Evolutionary conservation across 2,329 filamentous ascomycete genomes (phyloP).

Genomic region (Chaetomiaceae sp.): DNA sequence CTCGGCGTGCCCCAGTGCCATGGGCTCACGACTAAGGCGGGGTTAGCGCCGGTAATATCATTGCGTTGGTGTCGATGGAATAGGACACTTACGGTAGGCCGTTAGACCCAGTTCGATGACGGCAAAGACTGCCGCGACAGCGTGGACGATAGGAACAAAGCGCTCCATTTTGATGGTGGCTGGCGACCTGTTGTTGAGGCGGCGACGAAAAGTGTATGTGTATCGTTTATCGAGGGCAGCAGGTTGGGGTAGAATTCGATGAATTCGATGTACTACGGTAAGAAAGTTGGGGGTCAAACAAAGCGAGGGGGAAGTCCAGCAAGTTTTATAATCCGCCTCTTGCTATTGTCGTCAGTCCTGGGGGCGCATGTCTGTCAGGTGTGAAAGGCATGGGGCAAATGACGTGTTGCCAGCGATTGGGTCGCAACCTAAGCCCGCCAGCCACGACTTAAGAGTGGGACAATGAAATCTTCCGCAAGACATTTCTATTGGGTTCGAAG

Average conservation of each 20-base stretch:
- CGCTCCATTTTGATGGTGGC: conserved; percentile 43
- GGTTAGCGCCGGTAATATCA: conserved; percentile 2
- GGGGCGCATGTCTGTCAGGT: not conserved
- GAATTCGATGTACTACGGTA: too few species aligned
- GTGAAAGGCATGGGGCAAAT: conserved; percentile 4
- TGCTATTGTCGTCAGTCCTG: conserved; percentile 3
- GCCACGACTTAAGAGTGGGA: not conserved
- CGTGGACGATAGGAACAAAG: conserved; percentile 60
- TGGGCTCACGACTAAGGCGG: conserved; percentile 50
- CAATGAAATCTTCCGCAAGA: not conserved
- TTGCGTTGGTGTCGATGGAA: conserved; percentile 10
- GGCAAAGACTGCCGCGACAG: conserved; percentile 62
- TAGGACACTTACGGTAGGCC: conserved; percentile 56
- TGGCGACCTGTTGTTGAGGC: not conserved
- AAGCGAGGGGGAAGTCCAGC: not conserved
- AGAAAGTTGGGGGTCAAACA: too few species aligned
- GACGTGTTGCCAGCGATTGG: conserved; percentile 13
- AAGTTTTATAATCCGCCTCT: not conserved
- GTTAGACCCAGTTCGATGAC: conserved; percentile 72
- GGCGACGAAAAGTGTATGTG: not conserved
- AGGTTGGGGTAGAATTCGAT: not conserved
- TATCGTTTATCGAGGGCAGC: not conserved
- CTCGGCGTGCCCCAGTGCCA: conserved; percentile 42
- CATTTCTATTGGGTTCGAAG: too few species aligned
- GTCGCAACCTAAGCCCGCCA: not conserved